Percentiles rank a stretch among this genome's conserved stretches.
These are phyloP conservation scores for Botrytis medusae DNA, from an alignment of 2,329 filamentous ascomycete genomes.

Conservation along the genomic window DNA sequence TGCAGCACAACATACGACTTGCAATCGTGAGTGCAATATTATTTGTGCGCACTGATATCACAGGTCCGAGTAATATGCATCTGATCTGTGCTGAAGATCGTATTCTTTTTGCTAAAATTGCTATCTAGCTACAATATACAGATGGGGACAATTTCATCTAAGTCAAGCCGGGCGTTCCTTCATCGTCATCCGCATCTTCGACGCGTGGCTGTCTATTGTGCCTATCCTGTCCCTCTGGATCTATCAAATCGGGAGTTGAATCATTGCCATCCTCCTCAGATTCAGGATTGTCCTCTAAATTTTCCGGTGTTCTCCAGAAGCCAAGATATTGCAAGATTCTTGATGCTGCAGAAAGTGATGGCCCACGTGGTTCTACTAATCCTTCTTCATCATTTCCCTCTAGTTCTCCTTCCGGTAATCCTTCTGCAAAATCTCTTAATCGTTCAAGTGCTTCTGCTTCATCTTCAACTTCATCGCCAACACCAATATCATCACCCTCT, in stretches of 20 bases:
- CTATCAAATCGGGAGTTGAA: background rate
- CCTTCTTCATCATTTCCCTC: slow-evolving; percentile 17
- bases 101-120: background rate
- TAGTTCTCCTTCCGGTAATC: background rate
- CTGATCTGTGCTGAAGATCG: background rate
- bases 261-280: slow-evolving; percentile 5
- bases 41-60: background rate
- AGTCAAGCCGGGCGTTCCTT: background rate
- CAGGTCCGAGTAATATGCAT: background rate
- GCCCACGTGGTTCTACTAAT: slow-evolving; percentile 16
- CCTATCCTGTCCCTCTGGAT: background rate
- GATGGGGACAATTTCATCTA: too few relatives aligned
- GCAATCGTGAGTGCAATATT: background rate
- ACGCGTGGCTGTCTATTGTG: slow-evolving; percentile 4
- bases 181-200: background rate
- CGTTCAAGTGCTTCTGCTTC: slow-evolving; percentile 12
- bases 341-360: slow-evolving; percentile 24
- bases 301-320: slow-evolving; percentile 27
- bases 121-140: background rate
- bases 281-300: background rate
- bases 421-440: slow-evolving; percentile 9
- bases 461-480: slow-evolving; percentile 5
- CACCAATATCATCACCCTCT: slow-evolving; percentile 15
- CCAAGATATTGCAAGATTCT: slow-evolving; percentile 28
- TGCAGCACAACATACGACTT: background rate